phyloP scores from a whole-genome alignment of 371 early-diverging fungal species.

The Nosema muscidifuracis region DNA sequence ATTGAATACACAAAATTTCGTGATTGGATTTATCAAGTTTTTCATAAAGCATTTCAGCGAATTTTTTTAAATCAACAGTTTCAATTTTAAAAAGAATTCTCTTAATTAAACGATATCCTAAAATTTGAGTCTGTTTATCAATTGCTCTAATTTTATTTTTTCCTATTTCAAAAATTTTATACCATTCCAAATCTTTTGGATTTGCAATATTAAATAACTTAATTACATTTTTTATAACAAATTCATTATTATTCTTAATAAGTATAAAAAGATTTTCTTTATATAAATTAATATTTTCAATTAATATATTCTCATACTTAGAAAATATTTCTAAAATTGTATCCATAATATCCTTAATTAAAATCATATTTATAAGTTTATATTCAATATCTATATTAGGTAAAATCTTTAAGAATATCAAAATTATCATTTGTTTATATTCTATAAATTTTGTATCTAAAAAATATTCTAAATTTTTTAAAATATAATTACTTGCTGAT shows the following conservation, averaged over 20 bases:
- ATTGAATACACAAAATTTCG: neutral
- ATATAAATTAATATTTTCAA: neutral
- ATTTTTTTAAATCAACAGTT: neutral
- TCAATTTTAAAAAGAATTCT: neutral
- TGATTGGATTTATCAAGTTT: neutral
- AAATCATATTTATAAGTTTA: neutral
- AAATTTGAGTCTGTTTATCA: neutral
- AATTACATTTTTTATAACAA: neutral
- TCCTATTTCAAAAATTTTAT: conserved; percentile 1
- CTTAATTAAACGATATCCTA: neutral
- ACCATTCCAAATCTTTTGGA: neutral
- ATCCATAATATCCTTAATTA: neutral
- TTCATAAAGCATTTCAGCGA: neutral
- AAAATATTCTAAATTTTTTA: neutral
- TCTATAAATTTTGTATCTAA: neutral
- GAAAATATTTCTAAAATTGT: neutral
- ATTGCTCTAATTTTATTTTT: neutral
- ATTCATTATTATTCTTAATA: neutral
- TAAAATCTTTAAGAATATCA: neutral
- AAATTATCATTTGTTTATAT: neutral
- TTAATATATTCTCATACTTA: neutral
- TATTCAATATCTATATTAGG: neutral
- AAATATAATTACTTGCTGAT: neutral
- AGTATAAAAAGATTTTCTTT: conserved; percentile 1
- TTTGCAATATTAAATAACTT: neutral